Conservation (phyloP, 148 eudicot genomes). For the Amaranthus palmeri region DNA sequence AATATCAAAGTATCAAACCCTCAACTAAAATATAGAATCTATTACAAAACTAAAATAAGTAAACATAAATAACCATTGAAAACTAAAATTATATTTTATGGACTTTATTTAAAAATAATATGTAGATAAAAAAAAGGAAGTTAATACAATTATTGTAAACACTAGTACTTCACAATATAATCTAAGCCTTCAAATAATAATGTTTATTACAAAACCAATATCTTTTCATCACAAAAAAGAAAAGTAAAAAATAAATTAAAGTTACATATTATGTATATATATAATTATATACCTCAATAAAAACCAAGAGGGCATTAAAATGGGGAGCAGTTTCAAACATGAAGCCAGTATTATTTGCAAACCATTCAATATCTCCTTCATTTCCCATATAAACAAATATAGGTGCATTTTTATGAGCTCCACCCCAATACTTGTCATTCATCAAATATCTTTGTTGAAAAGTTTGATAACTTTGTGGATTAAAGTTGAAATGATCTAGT, state of each 20-base stretch:
- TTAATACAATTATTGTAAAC: too few relatives aligned
- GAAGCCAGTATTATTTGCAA: conserved; percentile 75
- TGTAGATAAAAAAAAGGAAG: too few relatives aligned
- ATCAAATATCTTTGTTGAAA: conserved; percentile 77
- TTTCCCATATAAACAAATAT: conserved; percentile 79
- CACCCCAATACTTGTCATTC: conserved; percentile 67
- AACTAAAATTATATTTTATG: too few relatives aligned
- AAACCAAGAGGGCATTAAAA: conserved; percentile 65
- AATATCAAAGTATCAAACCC: too few relatives aligned
- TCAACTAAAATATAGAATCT: too few relatives aligned
- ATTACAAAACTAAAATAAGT: too few relatives aligned
- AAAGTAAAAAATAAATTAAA: background rate
- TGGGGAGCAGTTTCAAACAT: conserved; percentile 64
- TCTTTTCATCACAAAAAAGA: background rate
- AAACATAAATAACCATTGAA: too few relatives aligned
- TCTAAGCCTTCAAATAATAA: too few relatives aligned
- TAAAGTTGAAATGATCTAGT: conserved; percentile 73
- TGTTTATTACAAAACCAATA: too few relatives aligned
- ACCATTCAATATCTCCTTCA: conserved; percentile 91
- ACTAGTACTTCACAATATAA: too few relatives aligned
- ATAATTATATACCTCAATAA: conserved; percentile 86
- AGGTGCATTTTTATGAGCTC: conserved; percentile 51
- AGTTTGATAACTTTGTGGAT: conserved; percentile 58
- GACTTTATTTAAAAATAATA: too few relatives aligned
- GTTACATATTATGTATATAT: background rate